Conservation (phyloP, 306 rosid genomes). For the Medicago arabica region DNA sequence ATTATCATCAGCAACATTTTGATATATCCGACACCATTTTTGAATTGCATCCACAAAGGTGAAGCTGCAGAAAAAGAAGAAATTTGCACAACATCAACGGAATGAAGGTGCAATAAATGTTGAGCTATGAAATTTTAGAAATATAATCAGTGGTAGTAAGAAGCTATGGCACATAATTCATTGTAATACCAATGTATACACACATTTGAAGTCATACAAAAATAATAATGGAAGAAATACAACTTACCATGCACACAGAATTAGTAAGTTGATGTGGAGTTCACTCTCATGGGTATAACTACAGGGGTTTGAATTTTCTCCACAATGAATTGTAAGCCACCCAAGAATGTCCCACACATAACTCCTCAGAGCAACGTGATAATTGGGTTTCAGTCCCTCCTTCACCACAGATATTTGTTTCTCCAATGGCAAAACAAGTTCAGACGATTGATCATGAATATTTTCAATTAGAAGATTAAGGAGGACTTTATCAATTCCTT, state of each 20-base stretch:
- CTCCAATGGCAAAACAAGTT: conserved; percentile 55
- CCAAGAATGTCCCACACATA: conserved; percentile 91
- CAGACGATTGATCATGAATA: conserved; percentile 49
- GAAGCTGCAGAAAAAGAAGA: conserved; percentile 53
- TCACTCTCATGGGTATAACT: conserved; percentile 42
- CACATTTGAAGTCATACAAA: conserved; percentile 20
- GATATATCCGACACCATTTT: conserved; percentile 61
- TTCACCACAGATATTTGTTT: conserved; percentile 58
- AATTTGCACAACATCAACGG: conserved; percentile 28
- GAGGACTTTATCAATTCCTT: conserved; percentile 70
- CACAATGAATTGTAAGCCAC: conserved; percentile 70
- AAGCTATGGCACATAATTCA: conserved; percentile 20
- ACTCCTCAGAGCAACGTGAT: conserved; percentile 58
- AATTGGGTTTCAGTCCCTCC: conserved; percentile 58
- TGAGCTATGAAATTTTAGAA: conserved; percentile 34
- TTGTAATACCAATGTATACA: conserved; percentile 14
- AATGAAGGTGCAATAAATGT: conserved; percentile 27
- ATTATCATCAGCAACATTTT: conserved; percentile 54
- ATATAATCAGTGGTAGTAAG: conserved; percentile 30
- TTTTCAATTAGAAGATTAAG: conserved; percentile 71
- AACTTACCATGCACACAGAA: conserved; percentile 77
- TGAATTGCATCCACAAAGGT: conserved; percentile 58
- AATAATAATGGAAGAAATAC: conserved; percentile 31
- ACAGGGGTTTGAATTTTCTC: conserved; percentile 60
- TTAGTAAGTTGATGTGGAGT: conserved; percentile 58